Evolutionary conservation across 2,329 filamentous ascomycete species (phyloP), one percentile per base, ranked within the genome.

Genomic region (Alternaria brassicicola): DNA sequence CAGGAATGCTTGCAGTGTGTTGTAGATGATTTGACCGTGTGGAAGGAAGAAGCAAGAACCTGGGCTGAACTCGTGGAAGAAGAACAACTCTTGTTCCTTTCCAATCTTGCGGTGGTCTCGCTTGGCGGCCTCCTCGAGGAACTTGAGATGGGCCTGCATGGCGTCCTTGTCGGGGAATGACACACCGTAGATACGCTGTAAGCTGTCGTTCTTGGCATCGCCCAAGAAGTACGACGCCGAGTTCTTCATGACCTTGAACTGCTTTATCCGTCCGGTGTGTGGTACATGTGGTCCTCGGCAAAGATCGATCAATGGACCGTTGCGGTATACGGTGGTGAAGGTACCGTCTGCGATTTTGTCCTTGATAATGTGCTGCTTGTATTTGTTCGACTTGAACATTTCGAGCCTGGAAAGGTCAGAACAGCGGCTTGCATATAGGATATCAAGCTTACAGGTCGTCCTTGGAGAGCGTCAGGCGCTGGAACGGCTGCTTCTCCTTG

Each of bases 311-410:
- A 98, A 83, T 13, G 93, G 93, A 57, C 95, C 95, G 73, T 93
- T 96, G 64, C 92, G 88, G 79, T 98, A 99, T 38, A 98, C 94
- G 9, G 95, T 98, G 76, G 92, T 96, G 75, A 86, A 92, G 55
- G 92, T 93, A 68, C 92, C 93, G 68, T 97, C 92, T 36, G 89
- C 84, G 61, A 98, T 91, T 79, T 96, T 93, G 82, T 93, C 90
- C 70, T 92, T 89, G 81, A 99, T 98, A 78, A 98, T 96, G 78
- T 97, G 91, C 77, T 96, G 88, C 86, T 99, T 98, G 84, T 97
- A 98, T 78, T 95, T 95, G 85, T 96, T 97, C 84, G 96, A 96
- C 70, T 88, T 87, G 83, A 98, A 98, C 91, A 98, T 97, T 77
- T 97, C 92, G 51, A 95, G 86, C 49, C 70, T 72, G 33, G 9